Conservation (phyloP, 768 basidiomycete species). For the Termitomyces sp. region DNA sequence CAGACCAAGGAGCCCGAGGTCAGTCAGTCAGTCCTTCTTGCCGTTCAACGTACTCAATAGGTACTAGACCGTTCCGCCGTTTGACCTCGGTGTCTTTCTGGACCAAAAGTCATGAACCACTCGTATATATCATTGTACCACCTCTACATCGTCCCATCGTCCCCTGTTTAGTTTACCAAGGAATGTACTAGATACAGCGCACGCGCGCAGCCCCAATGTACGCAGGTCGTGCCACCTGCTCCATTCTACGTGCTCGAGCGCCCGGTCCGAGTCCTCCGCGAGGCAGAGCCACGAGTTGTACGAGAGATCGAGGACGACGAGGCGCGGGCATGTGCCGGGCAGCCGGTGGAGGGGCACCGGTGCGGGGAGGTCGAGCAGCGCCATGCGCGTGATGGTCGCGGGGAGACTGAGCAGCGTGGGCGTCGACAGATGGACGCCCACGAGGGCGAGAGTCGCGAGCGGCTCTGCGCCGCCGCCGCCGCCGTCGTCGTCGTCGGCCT, state of each 20-base stretch:
- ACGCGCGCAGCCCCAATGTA: constrained; percentile 52
- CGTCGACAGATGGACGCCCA: constrained; percentile 40
- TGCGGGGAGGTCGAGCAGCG: constrained; percentile 44
- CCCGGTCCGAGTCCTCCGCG: constrained; percentile 23
- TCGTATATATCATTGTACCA: constrained; percentile 31
- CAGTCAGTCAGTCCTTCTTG: neutral
- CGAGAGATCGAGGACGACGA: constrained; percentile 61
- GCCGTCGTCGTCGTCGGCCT: constrained; percentile 30
- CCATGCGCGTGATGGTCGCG: constrained; percentile 58
- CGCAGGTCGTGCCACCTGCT: constrained; percentile 43
- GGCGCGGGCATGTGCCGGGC: constrained; percentile 52
- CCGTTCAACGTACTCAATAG: neutral
- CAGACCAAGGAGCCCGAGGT: constrained; percentile 35
- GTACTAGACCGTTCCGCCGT: constrained; percentile 38
- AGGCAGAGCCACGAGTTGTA: constrained; percentile 46
- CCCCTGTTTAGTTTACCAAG: constrained; percentile 45
- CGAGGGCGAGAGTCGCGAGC: constrained; percentile 43
- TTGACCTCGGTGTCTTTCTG: constrained; percentile 50
- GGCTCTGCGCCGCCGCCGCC: constrained; percentile 20
- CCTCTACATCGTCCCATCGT: constrained; percentile 58
- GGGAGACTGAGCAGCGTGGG: constrained; percentile 48
- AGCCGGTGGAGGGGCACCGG: constrained; percentile 51
- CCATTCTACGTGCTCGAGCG: constrained; percentile 54
- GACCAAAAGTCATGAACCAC: constrained; percentile 26
- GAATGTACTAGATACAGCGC: constrained; percentile 37